phyloP scores from a whole-genome alignment of 1,284 basidiomycete species.

The Abortiporus biennis region DNA sequence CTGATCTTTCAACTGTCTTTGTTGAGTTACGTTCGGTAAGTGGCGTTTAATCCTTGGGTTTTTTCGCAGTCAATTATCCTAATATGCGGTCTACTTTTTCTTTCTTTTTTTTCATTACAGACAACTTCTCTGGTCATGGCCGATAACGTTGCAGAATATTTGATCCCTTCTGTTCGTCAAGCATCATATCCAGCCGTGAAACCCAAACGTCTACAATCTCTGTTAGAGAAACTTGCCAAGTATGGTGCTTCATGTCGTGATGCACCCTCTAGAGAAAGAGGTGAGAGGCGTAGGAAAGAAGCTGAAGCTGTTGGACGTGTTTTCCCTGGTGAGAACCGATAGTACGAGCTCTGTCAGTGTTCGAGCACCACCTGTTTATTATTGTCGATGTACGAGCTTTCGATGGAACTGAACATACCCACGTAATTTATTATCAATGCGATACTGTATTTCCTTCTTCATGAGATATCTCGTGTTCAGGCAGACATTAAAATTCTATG shows the following conservation, averaged over 20 bases:
- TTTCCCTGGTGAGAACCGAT: slow-evolving; percentile 58
- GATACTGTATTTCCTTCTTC: too few relatives aligned
- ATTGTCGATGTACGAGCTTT: background rate
- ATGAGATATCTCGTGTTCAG: too few relatives aligned
- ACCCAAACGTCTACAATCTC: slow-evolving; percentile 66
- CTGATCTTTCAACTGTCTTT: slow-evolving; percentile 72
- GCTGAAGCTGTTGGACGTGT: slow-evolving; percentile 71
- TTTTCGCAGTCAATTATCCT: background rate
- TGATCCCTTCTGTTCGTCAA: slow-evolving; percentile 70
- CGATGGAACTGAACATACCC: background rate
- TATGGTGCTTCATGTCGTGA: slow-evolving; percentile 62
- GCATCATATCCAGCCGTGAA: slow-evolving; percentile 69
- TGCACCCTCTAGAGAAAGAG: slow-evolving; percentile 47
- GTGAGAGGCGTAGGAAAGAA: slow-evolving; percentile 70
- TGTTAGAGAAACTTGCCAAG: slow-evolving; percentile 77
- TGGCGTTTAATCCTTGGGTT: slow-evolving; percentile 11
- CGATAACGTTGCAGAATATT: slow-evolving; percentile 73
- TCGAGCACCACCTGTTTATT: background rate
- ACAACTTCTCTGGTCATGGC: slow-evolving; percentile 73
- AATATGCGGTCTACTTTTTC: background rate
- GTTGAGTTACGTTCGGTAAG: slow-evolving; percentile 76
- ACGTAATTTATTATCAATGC: too few relatives aligned
- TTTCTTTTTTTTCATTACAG: slow-evolving; percentile 33
- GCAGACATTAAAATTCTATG: too few relatives aligned
- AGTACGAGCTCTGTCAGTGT: slow-evolving; percentile 4